Evolutionary conservation across 768 basidiomycete species (phyloP).

Genomic region (Pholiota molesta): DNA sequence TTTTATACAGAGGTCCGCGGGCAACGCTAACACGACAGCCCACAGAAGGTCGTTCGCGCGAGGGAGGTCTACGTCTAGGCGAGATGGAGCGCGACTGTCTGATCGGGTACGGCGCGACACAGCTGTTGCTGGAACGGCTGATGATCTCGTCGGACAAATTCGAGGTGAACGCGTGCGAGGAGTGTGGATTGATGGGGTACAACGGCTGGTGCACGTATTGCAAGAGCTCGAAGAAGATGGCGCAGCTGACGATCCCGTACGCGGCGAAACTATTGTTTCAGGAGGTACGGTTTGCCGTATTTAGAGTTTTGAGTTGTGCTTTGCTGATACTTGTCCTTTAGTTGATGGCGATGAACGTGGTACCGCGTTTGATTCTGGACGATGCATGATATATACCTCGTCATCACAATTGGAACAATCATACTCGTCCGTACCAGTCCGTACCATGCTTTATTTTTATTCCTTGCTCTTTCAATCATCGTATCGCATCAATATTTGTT

Average conservation of each 20-base stretch:
- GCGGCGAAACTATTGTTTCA: constrained; percentile 93
- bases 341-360: constrained; percentile 98
- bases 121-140: constrained; percentile 91
- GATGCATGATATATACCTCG: constrained; percentile 52
- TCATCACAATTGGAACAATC: background rate
- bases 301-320: background rate
- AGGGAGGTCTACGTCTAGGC: constrained; percentile 94
- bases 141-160: constrained; percentile 99
- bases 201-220: constrained; percentile 98
- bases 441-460: background rate
- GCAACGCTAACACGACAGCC: constrained; percentile 97
- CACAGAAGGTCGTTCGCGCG: constrained; percentile 96
- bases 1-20: constrained; percentile 76
- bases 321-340: constrained; percentile 30
- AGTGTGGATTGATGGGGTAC: constrained; percentile 94
- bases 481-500: background rate
- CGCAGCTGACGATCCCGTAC: constrained; percentile 94
- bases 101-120: constrained; percentile 98
- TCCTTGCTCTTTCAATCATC: background rate
- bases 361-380: constrained; percentile 86
- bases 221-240: constrained; percentile 96
- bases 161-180: constrained; percentile 93
- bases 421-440: background rate
- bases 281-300: constrained; percentile 55
- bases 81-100: constrained; percentile 99